Base-by-base conservation (phyloP, 768 basidiomycete species). In the Pisolithus albus region DNA sequence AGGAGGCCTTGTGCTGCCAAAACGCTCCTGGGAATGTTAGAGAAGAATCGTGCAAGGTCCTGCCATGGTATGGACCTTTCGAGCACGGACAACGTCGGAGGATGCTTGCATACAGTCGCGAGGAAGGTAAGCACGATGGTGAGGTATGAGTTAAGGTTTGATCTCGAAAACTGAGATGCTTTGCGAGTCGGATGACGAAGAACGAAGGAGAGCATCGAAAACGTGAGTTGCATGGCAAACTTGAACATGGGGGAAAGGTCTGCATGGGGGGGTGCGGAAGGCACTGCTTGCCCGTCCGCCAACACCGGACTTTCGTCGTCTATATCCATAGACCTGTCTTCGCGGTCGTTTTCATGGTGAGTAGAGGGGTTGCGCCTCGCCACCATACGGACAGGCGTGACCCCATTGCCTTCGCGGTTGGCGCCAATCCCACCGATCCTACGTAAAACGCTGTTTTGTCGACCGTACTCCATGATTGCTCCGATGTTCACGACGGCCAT, bases 401-500 rank as follows among this genome's bases (percentile, higher is more conserved):
- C 47, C 16, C 68, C 69, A 1, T 69, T 55, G 23, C 62, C 53
- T 37, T 70, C 66, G 13, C 77, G 75, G 49, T 70, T 62, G 3
- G 65, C 61, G 10, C 76, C 74, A 4, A 52, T 46, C 24, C 76
- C 81, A 13, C 85, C 79, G 3, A 80, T 72, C 55, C 77, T 83
- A 48, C 82, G 77, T 45, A 98, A 68, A 5, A 90, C 70, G 3
- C 91, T 84, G 5, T 75, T 77, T 3, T 83, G 75, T 24, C 82
- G 76, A 32, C 96, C 95, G 59, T 94, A 98, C 67, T 98, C 93
- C 60, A 97, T 72, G 8, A 96, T 67, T 0, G 88, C 80, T 4
- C 81, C 76, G 30, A 97, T 75, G 65, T 95, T 95, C 58, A 91
- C 75, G 43, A 87, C 72, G 0, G 82, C 95, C 91, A 98, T 95